Evolutionary conservation across 2,329 filamentous ascomycete species (phyloP).

Genomic region (Phialophora verrucosa): DNA sequence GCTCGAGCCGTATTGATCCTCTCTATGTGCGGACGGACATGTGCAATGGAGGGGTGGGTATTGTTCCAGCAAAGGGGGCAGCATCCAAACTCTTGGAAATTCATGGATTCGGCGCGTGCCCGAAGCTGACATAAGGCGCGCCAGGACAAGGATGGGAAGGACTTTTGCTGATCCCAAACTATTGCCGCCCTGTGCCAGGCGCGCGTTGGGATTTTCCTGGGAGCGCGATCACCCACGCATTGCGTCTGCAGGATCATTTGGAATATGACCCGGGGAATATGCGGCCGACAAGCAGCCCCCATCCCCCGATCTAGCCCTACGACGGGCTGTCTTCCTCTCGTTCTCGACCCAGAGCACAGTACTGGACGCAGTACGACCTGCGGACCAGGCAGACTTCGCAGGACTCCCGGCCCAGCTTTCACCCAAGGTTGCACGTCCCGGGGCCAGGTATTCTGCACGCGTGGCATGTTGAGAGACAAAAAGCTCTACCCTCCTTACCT

Average conservation of each 20-base stretch:
- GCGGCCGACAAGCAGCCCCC: slow-evolving; percentile 8
- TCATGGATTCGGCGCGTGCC: slow-evolving; percentile 18
- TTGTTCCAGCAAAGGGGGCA: not conserved
- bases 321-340: slow-evolving; percentile 1
- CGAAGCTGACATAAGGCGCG: slow-evolving; percentile 20
- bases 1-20: not conserved
- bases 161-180: slow-evolving; percentile 20
- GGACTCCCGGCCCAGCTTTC: not conserved
- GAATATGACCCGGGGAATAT: slow-evolving; percentile 25
- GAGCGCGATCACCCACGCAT: slow-evolving; percentile 17
- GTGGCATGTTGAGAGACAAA: not conserved
- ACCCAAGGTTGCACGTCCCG: not conserved
- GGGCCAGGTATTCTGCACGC: slow-evolving; percentile 1
- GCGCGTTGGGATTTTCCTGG: slow-evolving; percentile 17
- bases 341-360: slow-evolving; percentile 6
- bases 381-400: not conserved
- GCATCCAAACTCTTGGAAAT: slow-evolving; percentile 13
- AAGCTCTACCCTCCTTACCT: not conserved
- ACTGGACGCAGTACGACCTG: not conserved
- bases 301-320: slow-evolving; percentile 17
- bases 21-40: slow-evolving; percentile 11
- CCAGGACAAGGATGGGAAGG: slow-evolving; percentile 14
- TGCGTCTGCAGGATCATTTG: slow-evolving; percentile 32
- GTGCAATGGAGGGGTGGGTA: slow-evolving; percentile 17
- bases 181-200: slow-evolving; percentile 1